These are phyloP conservation scores for Patellifolia procumbens DNA, from an alignment of 179 eudicot genomes.

Conservation along the genomic window DNA sequence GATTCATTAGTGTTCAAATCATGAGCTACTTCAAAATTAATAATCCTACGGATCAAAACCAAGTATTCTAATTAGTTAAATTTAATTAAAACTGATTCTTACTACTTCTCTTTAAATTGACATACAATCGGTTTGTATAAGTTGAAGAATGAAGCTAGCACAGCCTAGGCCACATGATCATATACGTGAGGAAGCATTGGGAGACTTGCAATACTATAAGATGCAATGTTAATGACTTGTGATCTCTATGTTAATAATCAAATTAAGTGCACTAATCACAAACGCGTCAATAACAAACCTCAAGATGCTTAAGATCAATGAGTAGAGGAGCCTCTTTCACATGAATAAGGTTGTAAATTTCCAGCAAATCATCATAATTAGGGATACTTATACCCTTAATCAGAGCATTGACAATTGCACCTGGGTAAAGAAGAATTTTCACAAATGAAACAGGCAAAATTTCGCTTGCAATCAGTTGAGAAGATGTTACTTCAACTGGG, in stretches of 20 bases:
- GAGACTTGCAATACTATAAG: neutral
- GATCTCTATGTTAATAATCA: neutral
- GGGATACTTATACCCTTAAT: conserved; percentile 38
- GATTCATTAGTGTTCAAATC: too few species aligned
- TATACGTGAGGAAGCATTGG: neutral
- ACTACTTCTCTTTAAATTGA: neutral
- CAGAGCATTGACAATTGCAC: conserved; percentile 42
- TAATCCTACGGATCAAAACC: too few species aligned
- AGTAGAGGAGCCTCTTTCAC: conserved; percentile 23
- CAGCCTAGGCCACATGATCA: too few species aligned
- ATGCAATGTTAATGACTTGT: neutral
- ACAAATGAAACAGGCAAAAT: conserved; percentile 43
- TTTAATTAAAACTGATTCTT: too few species aligned
- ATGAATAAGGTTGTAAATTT: conserved; percentile 33
- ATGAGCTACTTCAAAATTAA: too few species aligned
- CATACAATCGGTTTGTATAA: neutral
- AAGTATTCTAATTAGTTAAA: too few species aligned
- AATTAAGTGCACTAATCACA: too few species aligned
- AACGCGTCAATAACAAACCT: too few species aligned
- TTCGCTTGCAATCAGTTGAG: conserved; percentile 51
- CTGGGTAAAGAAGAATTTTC: conserved; percentile 52
- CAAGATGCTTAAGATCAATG: conserved; percentile 51
- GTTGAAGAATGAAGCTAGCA: too few species aligned
- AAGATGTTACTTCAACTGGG: conserved; percentile 51
- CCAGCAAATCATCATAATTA: conserved; percentile 36